A percentile compares a stretch with the other conserved stretches of the same genome.
Conservation (phyloP, 768 basidiomycete genomes). For the Pluteus cervinus region DNA sequence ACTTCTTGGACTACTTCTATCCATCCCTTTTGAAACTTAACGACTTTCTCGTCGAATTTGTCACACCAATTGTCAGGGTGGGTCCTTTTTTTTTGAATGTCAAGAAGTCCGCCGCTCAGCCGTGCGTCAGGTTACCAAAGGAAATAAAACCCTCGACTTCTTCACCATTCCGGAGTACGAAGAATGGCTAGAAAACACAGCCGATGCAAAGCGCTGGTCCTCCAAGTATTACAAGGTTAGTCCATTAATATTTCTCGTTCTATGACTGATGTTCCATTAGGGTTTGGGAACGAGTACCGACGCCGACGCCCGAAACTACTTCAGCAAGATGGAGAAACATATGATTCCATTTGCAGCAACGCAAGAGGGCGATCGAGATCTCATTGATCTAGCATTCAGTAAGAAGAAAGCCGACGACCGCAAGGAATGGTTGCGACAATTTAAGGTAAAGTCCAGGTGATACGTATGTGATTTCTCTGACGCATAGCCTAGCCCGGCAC, state of each 20-base stretch:
- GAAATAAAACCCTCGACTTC: slow-evolving; percentile 75
- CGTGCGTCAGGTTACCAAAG: slow-evolving; percentile 60
- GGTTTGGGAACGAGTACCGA: slow-evolving; percentile 94
- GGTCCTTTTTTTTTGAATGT: slow-evolving; percentile 13
- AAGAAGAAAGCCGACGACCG: slow-evolving; percentile 99
- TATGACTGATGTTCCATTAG: slow-evolving; percentile 29
- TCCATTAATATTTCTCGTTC: neutral
- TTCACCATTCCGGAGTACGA: slow-evolving; percentile 98
- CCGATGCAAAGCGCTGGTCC: slow-evolving; percentile 75
- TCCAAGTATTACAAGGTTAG: slow-evolving; percentile 96
- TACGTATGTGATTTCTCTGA: slow-evolving; percentile 1
- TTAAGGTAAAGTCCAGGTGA: slow-evolving; percentile 47
- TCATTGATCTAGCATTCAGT: slow-evolving; percentile 98
- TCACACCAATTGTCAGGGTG: slow-evolving; percentile 96
- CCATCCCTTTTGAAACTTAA: slow-evolving; percentile 89
- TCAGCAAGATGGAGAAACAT: slow-evolving; percentile 87
- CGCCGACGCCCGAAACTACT: slow-evolving; percentile 88
- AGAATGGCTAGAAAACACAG: slow-evolving; percentile 78
- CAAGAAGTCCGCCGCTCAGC: slow-evolving; percentile 3
- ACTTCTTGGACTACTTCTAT: slow-evolving; percentile 95
- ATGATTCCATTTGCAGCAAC: slow-evolving; percentile 87
- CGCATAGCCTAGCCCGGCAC: slow-evolving; percentile 71
- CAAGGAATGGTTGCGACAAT: slow-evolving; percentile 96
- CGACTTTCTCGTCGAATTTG: slow-evolving; percentile 94
- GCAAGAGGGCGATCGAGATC: slow-evolving; percentile 74